Evolutionary conservation across 345 rosid genomes (phyloP).

Genomic region (Clarkia xantiana): DNA sequence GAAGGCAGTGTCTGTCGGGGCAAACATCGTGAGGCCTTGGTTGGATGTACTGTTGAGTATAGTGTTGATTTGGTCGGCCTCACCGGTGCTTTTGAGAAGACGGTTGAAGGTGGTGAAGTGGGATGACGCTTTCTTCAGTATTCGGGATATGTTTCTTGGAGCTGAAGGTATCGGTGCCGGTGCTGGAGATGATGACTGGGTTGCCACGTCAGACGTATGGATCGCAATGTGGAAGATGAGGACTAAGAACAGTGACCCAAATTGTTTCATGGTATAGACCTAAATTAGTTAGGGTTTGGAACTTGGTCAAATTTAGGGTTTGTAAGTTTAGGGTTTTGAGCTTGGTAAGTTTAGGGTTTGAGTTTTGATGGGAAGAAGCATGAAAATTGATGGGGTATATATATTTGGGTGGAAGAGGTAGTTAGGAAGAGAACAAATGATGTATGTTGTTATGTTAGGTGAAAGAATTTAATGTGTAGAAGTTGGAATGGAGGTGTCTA

Average conservation of each 20-base stretch:
- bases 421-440: neutral
- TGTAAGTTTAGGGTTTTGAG: too few relatives aligned
- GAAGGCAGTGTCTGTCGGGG: constrained; percentile 75
- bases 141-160: constrained; percentile 50
- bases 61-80: constrained; percentile 55
- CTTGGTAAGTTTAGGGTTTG: constrained; percentile 16
- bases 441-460: constrained; percentile 19
- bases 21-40: constrained; percentile 64
- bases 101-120: constrained; percentile 55
- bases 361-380: too few relatives aligned
- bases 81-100: constrained; percentile 52
- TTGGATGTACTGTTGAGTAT: constrained; percentile 48
- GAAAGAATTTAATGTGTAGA: constrained; percentile 10
- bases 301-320: too few relatives aligned
- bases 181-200: constrained; percentile 8
- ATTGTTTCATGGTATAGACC: constrained; percentile 6
- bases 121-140: constrained; percentile 71
- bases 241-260: constrained; percentile 9
- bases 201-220: too few relatives aligned
- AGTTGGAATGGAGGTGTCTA: constrained; percentile 20
- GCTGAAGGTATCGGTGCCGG: constrained; percentile 28
- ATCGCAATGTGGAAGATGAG: constrained; percentile 6
- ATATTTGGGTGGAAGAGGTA: too few relatives aligned
- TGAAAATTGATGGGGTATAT: too few relatives aligned
- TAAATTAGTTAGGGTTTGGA: too few relatives aligned